Evolutionary conservation across 2,329 filamentous ascomycete species (phyloP).

Genomic region (Fusarium sp.): DNA sequence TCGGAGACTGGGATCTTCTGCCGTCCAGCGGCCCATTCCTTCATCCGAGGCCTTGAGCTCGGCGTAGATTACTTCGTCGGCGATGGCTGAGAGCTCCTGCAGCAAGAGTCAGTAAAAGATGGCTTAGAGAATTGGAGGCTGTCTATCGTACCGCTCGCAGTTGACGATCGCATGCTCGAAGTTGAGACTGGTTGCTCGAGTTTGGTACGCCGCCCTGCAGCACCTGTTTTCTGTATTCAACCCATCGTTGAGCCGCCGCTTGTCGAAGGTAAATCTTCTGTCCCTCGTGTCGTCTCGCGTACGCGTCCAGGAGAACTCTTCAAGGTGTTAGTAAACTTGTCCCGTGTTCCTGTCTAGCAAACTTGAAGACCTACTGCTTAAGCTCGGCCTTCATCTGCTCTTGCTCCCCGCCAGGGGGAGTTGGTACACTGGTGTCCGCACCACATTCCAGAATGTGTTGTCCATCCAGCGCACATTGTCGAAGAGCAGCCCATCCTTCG

Average conservation of each 20-base stretch:
- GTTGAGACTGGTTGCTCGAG: constrained; percentile 56
- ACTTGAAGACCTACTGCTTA: constrained; percentile 61
- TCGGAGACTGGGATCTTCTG: constrained; percentile 67
- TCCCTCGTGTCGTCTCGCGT: constrained; percentile 67
- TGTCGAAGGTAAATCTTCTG: constrained; percentile 73
- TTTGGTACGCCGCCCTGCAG: constrained; percentile 62
- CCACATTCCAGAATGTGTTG: constrained; percentile 72
- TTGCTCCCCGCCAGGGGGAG: constrained; percentile 60
- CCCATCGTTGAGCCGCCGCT: constrained; percentile 67
- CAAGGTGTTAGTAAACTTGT: constrained; percentile 5
- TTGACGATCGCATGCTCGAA: constrained; percentile 65
- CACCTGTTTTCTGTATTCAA: constrained; percentile 62
- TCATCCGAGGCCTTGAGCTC: constrained; percentile 64
- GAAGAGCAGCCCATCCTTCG: constrained; percentile 69
- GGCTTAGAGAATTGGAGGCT: background rate
- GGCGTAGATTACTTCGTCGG: constrained; percentile 66
- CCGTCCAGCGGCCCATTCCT: constrained; percentile 67
- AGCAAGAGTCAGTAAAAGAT: background rate
- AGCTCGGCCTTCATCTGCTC: constrained; percentile 71
- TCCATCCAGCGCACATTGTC: constrained; percentile 70
- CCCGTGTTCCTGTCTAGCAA: background rate
- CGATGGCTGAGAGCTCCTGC: constrained; percentile 65
- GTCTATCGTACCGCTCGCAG: constrained; percentile 63
- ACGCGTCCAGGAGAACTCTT: constrained; percentile 68
- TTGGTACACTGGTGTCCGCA: constrained; percentile 68